These are phyloP conservation scores for Simmondsia chinensis DNA, from an alignment of 148 eudicot genomes.

Conservation along the genomic window DNA sequence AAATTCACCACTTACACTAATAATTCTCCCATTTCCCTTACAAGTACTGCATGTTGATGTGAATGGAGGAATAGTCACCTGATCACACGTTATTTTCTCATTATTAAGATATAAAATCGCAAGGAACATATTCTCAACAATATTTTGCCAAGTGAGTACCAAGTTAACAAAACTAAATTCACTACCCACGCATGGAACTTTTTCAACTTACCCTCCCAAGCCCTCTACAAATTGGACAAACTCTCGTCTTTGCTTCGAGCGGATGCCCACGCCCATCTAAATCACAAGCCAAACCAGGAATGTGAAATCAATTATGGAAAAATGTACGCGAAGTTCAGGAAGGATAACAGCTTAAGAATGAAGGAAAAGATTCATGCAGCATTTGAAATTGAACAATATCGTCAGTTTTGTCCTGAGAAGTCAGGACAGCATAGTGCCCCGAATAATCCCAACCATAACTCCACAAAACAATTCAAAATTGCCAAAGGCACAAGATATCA, in stretches of 20 bases:
- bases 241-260: constrained; percentile 52
- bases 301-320: constrained; percentile 4
- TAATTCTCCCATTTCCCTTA: constrained; percentile 67
- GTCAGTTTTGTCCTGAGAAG: no score
- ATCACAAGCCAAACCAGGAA: constrained; percentile 15
- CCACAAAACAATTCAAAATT: no score
- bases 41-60: constrained; percentile 64
- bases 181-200: neutral
- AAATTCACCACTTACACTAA: constrained; percentile 39
- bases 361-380: no score
- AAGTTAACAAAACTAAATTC: no score
- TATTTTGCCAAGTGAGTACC: no score
- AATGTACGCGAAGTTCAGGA: no score
- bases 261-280: constrained; percentile 87
- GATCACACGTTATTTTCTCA: constrained; percentile 8
- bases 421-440: no score
- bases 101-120: neutral
- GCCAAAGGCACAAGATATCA: no score
- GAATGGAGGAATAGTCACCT: constrained; percentile 87
- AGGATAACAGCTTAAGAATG: no score
- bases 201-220: constrained; percentile 55
- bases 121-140: neutral
- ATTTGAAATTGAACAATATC: no score
- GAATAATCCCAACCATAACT: no score
- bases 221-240: constrained; percentile 77